Conservation (phyloP, 2,329 filamentous ascomycete species). For the Aspergillus tanneri region DNA sequence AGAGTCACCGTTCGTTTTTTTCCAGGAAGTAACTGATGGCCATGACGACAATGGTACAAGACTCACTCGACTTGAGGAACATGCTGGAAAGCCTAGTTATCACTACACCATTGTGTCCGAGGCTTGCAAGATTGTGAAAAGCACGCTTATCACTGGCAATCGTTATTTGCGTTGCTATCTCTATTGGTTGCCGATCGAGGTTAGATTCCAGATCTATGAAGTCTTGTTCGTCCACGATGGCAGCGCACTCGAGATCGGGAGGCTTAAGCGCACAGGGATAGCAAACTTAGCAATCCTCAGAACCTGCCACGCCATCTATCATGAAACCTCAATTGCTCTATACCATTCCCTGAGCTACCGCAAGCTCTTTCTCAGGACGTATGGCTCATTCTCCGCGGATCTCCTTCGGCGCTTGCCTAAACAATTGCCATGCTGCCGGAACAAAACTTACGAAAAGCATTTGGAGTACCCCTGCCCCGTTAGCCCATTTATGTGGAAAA, state of each 20-base stretch:
- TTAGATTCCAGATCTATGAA: slow-evolving; percentile 16
- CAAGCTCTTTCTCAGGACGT: slow-evolving; percentile 14
- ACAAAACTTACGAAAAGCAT: slow-evolving; percentile 3
- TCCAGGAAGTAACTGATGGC: slow-evolving; percentile 8
- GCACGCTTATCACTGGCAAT: slow-evolving; percentile 4
- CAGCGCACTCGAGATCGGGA: slow-evolving; percentile 15
- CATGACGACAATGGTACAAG: background rate
- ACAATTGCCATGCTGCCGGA: slow-evolving; percentile 11
- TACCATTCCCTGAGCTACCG: slow-evolving; percentile 19
- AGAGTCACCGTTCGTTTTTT: slow-evolving; percentile 15
- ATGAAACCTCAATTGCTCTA: slow-evolving; percentile 19
- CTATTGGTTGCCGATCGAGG: slow-evolving; percentile 15
- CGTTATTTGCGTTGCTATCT: slow-evolving; percentile 13
- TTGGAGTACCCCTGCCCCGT: slow-evolving; percentile 8
- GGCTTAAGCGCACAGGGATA: slow-evolving; percentile 1
- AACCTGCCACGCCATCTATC: slow-evolving; percentile 19
- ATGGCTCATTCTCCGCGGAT: slow-evolving; percentile 12
- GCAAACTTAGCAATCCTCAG: slow-evolving; percentile 17
- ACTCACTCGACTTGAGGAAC: slow-evolving; percentile 4
- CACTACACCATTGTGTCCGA: slow-evolving; percentile 8
- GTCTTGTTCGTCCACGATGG: slow-evolving; percentile 12
- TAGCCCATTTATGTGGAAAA: slow-evolving; percentile 8
- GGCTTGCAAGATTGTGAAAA: slow-evolving; percentile 9
- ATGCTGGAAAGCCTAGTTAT: slow-evolving; percentile 7
- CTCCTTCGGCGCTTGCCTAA: slow-evolving; percentile 13